These are phyloP conservation scores for Colletotrichum musae DNA, from an alignment of 2,329 filamentous ascomycete species.

Conservation along the genomic window DNA sequence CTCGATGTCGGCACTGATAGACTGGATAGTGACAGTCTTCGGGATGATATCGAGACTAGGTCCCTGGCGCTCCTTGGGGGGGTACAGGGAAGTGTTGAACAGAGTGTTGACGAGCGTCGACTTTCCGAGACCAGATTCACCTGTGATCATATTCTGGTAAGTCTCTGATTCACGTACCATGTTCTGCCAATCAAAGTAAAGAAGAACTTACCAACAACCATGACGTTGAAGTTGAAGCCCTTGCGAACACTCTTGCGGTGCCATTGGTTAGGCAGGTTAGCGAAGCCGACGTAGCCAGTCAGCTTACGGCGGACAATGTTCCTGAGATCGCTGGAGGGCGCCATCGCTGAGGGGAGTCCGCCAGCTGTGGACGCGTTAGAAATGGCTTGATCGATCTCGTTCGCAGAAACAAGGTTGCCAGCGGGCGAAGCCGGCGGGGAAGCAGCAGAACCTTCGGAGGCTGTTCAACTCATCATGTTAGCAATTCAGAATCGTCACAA, in stretches of 20 bases:
- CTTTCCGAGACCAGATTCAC: slow-evolving; percentile 99
- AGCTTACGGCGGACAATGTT: slow-evolving; percentile 99
- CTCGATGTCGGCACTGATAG: slow-evolving; percentile 96
- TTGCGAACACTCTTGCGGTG: slow-evolving; percentile 99
- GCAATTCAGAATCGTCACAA: slow-evolving; percentile 42
- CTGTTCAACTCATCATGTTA: slow-evolving; percentile 56
- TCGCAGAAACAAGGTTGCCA: slow-evolving; percentile 54
- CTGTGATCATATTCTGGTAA: slow-evolving; percentile 68
- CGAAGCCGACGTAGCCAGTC: slow-evolving; percentile 98
- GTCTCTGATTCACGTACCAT: background rate
- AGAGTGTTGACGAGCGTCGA: slow-evolving; percentile 99
- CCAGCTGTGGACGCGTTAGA: slow-evolving; percentile 54
- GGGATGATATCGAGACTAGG: slow-evolving; percentile 98
- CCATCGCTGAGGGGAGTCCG: slow-evolving; percentile 50
- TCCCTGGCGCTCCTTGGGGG: slow-evolving; percentile 97
- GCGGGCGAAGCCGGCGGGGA: slow-evolving; percentile 58
- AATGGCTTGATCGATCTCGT: slow-evolving; percentile 51
- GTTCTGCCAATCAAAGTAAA: background rate
- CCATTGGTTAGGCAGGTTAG: slow-evolving; percentile 99
- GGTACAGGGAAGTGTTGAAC: slow-evolving; percentile 99
- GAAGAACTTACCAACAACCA: slow-evolving; percentile 92
- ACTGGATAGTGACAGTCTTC: slow-evolving; percentile 96
- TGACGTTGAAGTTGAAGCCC: slow-evolving; percentile 99
- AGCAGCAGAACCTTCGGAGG: slow-evolving; percentile 58
- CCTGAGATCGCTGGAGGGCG: slow-evolving; percentile 78